Evolutionary conservation across 176 grass and related monocot species (phyloP).

Genomic region (Otatea glauca): DNA sequence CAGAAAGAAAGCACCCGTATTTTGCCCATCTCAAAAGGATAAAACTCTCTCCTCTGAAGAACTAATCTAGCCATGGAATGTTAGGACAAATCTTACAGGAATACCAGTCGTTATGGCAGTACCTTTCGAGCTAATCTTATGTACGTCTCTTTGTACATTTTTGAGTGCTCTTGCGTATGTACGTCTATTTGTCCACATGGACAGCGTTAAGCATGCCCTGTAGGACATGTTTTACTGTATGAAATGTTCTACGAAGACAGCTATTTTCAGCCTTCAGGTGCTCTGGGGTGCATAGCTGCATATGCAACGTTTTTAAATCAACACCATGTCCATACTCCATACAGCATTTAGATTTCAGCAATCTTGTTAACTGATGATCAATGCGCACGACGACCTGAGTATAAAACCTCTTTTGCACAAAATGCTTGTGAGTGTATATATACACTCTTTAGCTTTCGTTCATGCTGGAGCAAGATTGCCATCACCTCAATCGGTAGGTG

Average conservation of each 20-base stretch:
- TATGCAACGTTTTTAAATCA: background rate
- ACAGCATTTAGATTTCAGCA: background rate
- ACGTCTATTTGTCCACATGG: background rate
- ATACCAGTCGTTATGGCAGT: background rate
- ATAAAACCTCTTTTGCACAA: background rate
- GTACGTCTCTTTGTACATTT: background rate
- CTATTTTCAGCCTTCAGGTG: background rate
- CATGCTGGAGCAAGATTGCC: conserved; percentile 36
- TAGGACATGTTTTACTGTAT: background rate
- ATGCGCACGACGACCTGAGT: no score
- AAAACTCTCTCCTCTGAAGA: background rate
- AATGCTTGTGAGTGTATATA: background rate
- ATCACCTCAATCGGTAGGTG: conserved; percentile 44
- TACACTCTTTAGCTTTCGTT: background rate
- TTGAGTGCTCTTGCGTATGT: background rate
- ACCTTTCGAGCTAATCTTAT: background rate
- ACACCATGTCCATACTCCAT: background rate
- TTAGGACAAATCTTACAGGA: background rate
- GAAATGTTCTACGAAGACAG: background rate
- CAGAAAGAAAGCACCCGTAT: background rate
- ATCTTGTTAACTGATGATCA: background rate
- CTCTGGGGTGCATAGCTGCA: background rate
- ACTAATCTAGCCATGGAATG: background rate
- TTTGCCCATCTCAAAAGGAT: background rate
- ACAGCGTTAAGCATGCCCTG: background rate